Evolutionary conservation across 2,329 filamentous ascomycete species (phyloP), one percentile per base, ranked within the genome.

Genomic region (Mycosphaerelloides madeirae): DNA sequence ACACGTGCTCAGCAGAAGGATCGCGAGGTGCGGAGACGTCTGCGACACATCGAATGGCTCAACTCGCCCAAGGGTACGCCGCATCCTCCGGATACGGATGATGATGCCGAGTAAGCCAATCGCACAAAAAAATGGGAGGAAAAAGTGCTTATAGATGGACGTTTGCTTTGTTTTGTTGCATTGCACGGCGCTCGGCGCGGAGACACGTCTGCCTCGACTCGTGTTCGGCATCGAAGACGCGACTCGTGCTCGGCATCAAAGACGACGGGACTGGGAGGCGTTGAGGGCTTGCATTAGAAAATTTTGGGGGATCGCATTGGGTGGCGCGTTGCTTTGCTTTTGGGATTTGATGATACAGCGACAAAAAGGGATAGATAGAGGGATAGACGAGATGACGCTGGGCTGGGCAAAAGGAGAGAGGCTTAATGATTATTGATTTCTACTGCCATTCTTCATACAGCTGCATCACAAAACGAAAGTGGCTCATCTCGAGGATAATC

Each of bases 1-100:
- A 98, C 93, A 45, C 87, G 94, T 75, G 89, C 89, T 71, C 89
- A 98, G 69, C 58, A 90, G 65, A 98, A 98, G 79, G 93, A 98
- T 68, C 78, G 85, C 15, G 91, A 97, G 70, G 85, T 85, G 33
- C 79, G 94, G 53, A 80, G 91, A 56, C 79, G 93, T 58, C 74
- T 97, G 68, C 81, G 93, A 60, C 89, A 98, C 69, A 79, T 83
- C 48, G 79, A 82, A 59, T 82, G 79, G 77, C 74, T 95, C 58
- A 91, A 88, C 50, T 49, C 41, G 15, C 58, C 62, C 55, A 89
- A 90, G 78, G 87, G 87, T 4, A 91, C 86, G 3, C 85, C 85
- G 22, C 81, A 85, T 64, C 85, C 85, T 6, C 69, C 68, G 7
- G 86, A 91, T 65, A 89, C 84, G 14, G 86, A 91, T 58, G 86